A percentile compares a stretch with the other conserved stretches of the same genome.
Evolutionary conservation across 192 early-diverging fungal species (phyloP).

Genomic region (Gonapodya prolifera): DNA sequence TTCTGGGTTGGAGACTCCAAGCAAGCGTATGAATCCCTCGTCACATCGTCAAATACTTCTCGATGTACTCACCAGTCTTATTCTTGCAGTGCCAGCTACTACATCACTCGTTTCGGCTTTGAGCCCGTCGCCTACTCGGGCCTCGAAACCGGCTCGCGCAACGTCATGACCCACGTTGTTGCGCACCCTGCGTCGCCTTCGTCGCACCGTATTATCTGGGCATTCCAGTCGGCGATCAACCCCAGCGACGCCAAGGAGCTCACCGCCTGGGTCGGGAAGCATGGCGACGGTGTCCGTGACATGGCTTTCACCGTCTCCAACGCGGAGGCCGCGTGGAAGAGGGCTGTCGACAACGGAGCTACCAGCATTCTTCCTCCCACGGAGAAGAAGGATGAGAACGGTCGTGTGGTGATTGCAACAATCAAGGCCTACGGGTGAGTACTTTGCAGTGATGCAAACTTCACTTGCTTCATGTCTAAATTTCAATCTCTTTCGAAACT

Average conservation of each 20-base stretch:
- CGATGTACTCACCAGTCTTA: neutral
- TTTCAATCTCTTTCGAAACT: neutral
- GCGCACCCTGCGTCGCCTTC: neutral
- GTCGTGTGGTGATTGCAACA: constrained; percentile 84
- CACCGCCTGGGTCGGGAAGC: constrained; percentile 52
- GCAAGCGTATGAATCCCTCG: constrained; percentile 89
- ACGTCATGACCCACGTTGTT: constrained; percentile 58
- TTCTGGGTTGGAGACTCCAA: constrained; percentile 78
- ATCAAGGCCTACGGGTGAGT: constrained; percentile 46
- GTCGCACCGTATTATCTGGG: constrained; percentile 50
- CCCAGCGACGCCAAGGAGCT: constrained; percentile 57
- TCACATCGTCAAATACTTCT: constrained; percentile 44
- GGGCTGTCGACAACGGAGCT: constrained; percentile 79
- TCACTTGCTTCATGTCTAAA: neutral
- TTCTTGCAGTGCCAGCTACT: neutral
- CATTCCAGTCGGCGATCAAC: constrained; percentile 84
- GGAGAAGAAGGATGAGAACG: constrained; percentile 71
- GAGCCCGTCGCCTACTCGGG: constrained; percentile 85
- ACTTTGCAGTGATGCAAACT: neutral
- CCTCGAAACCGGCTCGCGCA: constrained; percentile 83
- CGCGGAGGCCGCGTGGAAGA: constrained; percentile 59
- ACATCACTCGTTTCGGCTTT: constrained; percentile 53
- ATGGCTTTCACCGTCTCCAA: constrained; percentile 88
- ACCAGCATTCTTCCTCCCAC: constrained; percentile 61
- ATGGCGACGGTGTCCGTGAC: constrained; percentile 94